phyloP scores from a whole-genome alignment of 768 basidiomycete genomes.

The Boletus rubescentipes region DNA sequence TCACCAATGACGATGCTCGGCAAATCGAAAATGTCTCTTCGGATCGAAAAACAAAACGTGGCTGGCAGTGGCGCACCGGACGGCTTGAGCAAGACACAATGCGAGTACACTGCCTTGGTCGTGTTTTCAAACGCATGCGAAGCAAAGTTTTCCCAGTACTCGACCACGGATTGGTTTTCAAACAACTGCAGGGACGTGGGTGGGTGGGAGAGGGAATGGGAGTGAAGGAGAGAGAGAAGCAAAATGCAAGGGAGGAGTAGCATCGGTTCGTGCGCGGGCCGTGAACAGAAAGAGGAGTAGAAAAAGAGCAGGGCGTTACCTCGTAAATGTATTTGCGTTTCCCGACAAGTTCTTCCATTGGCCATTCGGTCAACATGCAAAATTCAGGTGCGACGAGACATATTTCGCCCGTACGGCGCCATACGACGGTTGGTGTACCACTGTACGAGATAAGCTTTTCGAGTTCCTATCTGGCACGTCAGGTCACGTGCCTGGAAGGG shows the following conservation, averaged over 20 bases:
- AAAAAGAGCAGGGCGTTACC: constrained; percentile 27
- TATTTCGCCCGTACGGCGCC: constrained; percentile 97
- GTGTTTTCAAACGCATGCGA: constrained; percentile 98
- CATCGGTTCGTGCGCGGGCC: constrained; percentile 10
- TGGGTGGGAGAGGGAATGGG: neutral
- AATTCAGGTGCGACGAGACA: constrained; percentile 97
- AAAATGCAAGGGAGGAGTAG: constrained; percentile 1
- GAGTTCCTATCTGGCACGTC: constrained; percentile 63
- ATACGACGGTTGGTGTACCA: constrained; percentile 95
- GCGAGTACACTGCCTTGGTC: constrained; percentile 91
- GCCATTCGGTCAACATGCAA: constrained; percentile 90
- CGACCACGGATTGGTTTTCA: constrained; percentile 92
- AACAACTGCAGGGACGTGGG: constrained; percentile 59
- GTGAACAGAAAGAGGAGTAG: constrained; percentile 19
- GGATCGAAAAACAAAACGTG: constrained; percentile 94
- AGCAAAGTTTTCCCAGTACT: constrained; percentile 97
- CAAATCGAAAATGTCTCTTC: constrained; percentile 88
- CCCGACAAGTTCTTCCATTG: constrained; percentile 73
- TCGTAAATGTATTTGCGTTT: constrained; percentile 47
- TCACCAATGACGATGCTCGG: constrained; percentile 86
- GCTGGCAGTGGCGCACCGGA: constrained; percentile 82
- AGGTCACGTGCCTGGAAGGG: neutral
- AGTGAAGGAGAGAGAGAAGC: neutral
- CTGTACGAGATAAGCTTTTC: constrained; percentile 97
- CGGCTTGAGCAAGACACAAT: constrained; percentile 86